Base-by-base conservation (phyloP, 495 filamentous ascomycete genomes). In the Aspergillus asperescens region DNA sequence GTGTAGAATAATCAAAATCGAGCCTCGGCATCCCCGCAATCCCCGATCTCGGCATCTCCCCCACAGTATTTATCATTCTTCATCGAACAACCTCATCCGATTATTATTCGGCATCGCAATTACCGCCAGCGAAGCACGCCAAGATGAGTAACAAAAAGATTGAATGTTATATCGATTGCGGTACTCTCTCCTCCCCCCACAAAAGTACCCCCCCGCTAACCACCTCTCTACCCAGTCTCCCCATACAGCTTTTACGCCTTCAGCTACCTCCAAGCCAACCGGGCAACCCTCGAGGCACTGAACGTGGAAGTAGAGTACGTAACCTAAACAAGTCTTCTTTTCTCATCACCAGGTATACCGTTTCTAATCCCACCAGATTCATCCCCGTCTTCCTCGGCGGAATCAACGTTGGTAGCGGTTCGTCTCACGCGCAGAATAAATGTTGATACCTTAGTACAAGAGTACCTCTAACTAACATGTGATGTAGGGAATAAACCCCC, bases 341-440 rank as follows among this genome's bases (percentile, higher is more conserved):
- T n/a, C n/a, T n/a, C 16, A 6, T 23, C 23, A 49, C 13, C 10
- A 16, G 3, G 0, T 10, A 4, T 35, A 5, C 35, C 41, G 16
- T 41, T 19, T 7, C 1, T 10, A 13, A 6, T n/a, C n/a, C n/a
- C n/a, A n/a, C 23, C 47, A 88, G 84, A 53, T 77, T 83, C 46
- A 74, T 83, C 57, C 87, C 87, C 12, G 68, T 89, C 40, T 83
- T 91, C 58, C 70, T 91, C n/a, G 85, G 84, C 41, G 87, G 79
- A 18, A 78, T 91, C 57, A 89, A 86, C 57, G 76, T 69, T 23
- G 79, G 72, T 19, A 80, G 79, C 31, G 83, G 82, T 85, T 63
- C 44, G 68, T 62, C 40, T n/a, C 9, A 5, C 18, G 15, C 40
- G 40, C 16, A 5, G 5, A 28, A 4, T 28, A 4, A 28, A 4